phyloP scores from a whole-genome alignment of 371 early-diverging fungal species.

The Saksenaea vasiformis region DNA sequence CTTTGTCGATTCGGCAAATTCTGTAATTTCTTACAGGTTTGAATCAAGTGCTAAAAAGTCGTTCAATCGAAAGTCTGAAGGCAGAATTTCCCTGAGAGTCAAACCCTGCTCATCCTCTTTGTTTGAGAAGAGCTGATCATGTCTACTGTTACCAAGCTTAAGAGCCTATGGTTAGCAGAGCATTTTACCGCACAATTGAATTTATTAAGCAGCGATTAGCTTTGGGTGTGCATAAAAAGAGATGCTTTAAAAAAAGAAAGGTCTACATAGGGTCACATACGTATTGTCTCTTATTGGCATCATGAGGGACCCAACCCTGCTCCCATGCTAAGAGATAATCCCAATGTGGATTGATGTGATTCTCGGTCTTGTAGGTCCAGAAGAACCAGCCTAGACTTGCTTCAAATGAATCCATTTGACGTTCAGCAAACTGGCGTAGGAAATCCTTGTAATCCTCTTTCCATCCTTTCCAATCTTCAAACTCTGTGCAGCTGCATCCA shows the following conservation, averaged over 20 bases:
- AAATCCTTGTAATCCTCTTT: slow-evolving; percentile 40
- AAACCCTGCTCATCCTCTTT: too few species aligned
- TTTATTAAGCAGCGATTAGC: too few species aligned
- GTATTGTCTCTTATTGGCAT: slow-evolving; percentile 32
- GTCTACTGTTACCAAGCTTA: too few species aligned
- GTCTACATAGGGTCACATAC: slow-evolving; percentile 11
- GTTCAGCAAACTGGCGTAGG: slow-evolving; percentile 35
- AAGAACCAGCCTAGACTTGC: slow-evolving; percentile 71
- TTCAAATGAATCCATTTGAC: slow-evolving; percentile 54
- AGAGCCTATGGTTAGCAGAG: too few species aligned
- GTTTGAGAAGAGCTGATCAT: too few species aligned
- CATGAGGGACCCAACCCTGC: slow-evolving; percentile 48
- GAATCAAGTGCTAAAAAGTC: too few species aligned
- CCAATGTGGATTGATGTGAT: slow-evolving; percentile 68
- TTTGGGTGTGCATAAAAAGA: too few species aligned
- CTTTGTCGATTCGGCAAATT: too few species aligned
- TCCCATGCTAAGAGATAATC: slow-evolving; percentile 63
- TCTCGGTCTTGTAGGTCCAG: slow-evolving; percentile 82
- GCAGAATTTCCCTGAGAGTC: too few species aligned
- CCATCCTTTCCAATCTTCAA: slow-evolving; percentile 41
- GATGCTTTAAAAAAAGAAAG: not conserved
- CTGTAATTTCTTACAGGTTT: too few species aligned
- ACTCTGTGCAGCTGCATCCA: slow-evolving; percentile 53
- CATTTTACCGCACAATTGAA: too few species aligned
- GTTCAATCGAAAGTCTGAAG: too few species aligned